Base-by-base conservation (phyloP, 371 early-diverging fungal genomes). In the Mortierella sp. region DNA sequence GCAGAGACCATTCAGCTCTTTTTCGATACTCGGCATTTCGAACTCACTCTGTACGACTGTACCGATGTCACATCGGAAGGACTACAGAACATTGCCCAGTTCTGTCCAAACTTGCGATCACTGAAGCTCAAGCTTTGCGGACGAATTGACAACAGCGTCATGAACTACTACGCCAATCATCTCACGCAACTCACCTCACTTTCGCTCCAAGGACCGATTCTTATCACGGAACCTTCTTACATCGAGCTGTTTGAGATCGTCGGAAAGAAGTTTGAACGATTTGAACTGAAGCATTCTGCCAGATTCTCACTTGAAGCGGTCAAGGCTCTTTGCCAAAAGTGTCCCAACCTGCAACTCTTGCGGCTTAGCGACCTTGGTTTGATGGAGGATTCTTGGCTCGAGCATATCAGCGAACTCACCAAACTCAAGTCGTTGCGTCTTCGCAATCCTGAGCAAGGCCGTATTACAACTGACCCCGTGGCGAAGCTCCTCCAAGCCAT, bases 111-210 rank as follows among this genome's bases (percentile, higher is more conserved):
- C 29, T 54, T 93, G 16, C 79, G 82, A 41, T 60, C 59, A 0
- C 79, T 96, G 24, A 80, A 86, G 17, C 83, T 96, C 47, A 82
- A 84, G 43, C 86, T 90, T 44, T 95, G 96, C 61, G 96, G 96
- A 0, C 86, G 89, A 9, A 87, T 95, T 79, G 79, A 80, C 27
- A 88, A 92, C 57, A 56, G 67, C 1, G 85, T 84, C 0, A 63
- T 94, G 24, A 31, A 64, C 1, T 71, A 57, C 0, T 88, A 91
- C 68, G 78, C 78, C 0, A 57, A 60, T 0, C 80, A 81, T 14
- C 83, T 92, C 44, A 52, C 74, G 0, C 16, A 78, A 7, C 81
- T 96, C 22, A 67, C 71, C 3, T 79, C 85, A 0, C 57, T 95
- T 34, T 82, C 84, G 2, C 79, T 95, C 17, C 85, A 88, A 8